A percentile compares a stretch with the other conserved stretches of the same genome.
Evolutionary conservation across 2,329 filamentous ascomycete species (phyloP).

Genomic region (Magnaporthiopsis rhizophila): DNA sequence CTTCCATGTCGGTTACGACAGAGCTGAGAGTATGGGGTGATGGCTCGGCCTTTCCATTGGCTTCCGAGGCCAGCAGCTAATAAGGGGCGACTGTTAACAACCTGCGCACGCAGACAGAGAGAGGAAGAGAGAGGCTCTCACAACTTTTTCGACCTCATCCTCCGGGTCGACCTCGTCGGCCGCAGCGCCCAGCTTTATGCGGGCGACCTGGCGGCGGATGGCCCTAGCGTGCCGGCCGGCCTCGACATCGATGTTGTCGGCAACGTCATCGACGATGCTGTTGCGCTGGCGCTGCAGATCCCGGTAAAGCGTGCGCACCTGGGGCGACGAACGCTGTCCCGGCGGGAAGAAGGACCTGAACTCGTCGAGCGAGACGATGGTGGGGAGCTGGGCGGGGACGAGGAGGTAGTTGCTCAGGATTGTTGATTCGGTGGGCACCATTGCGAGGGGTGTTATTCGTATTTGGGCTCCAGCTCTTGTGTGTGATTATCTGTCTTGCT

Average conservation of each 20-base stretch:
- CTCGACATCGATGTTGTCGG: constrained; percentile 57
- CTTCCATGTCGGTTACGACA: constrained; percentile 61
- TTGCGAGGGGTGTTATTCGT: constrained; percentile 25
- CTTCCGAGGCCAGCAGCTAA: background rate
- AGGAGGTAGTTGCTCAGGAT: constrained; percentile 75
- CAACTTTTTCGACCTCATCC: constrained; percentile 52
- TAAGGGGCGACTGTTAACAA: background rate
- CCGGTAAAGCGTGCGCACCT: constrained; percentile 65
- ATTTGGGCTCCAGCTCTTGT: background rate
- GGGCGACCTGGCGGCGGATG: constrained; percentile 49
- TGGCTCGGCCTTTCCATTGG: constrained; percentile 4
- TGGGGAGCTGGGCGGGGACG: constrained; percentile 63
- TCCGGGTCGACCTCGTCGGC: constrained; percentile 53
- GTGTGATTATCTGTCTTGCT: background rate
- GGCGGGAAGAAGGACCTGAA: constrained; percentile 73
- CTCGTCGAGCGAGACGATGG: constrained; percentile 63
- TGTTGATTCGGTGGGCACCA: constrained; percentile 66
- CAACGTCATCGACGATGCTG: constrained; percentile 58
- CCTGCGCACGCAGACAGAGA: background rate
- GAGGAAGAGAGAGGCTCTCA: constrained; percentile 25
- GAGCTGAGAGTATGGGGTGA: constrained; percentile 53
- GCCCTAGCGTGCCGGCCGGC: constrained; percentile 46
- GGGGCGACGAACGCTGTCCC: constrained; percentile 54
- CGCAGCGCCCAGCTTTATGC: constrained; percentile 43
- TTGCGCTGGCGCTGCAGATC: constrained; percentile 71